Evolutionary conservation across 2,329 filamentous ascomycete species (phyloP), one percentile per base, ranked within the genome.

Genomic region (Exophiala viscosa): DNA sequence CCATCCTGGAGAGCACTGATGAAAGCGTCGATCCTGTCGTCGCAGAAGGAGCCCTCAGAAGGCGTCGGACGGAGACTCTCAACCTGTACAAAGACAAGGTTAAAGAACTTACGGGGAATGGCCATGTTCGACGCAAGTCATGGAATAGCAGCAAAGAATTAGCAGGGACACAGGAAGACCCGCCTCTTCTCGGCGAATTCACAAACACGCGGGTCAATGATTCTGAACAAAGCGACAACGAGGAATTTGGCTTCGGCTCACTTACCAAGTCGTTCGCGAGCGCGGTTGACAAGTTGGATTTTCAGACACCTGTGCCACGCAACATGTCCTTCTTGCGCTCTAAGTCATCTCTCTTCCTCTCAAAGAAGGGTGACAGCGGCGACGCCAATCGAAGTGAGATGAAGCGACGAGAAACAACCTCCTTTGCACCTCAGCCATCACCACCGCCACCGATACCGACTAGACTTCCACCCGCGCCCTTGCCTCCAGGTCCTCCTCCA

Each of bases 221-320:
- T 38, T 40, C 52, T 38, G 52, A 55, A 34, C 45, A 48, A 14
- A 50, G 46, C 33, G 56, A 58, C 17, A 45, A 48, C 41, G 56
- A n/a, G 18, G 20, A 55, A 17, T 58, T 52, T n/a, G 49, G 43
- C 3, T 54, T 58, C 52, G 54, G 50, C 3, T 62, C 58, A 13
- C 45, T 62, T 28, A 62, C 55, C 31, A 53, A 53, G 45, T 60
- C 60, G 3, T 62, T 62, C 17, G 54, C 57, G 11, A 61, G 54
- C 33, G 59, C 57, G 5, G 57, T 61, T 34, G 59, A 61, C 31
- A 60, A 58, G 40, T 46, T 61, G 10, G 59, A 60, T 42, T 58
- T 60, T 34, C 34, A 57, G 11, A 45, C 54, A n/a, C 43, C 50
- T 10, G 48, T 50, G n/a, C 54, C 48, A 48, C 42, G 41, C 15